A percentile compares a stretch with the other conserved stretches of the same genome.
Conservation (phyloP, 2,329 filamentous ascomycete species). For the Lizonia empirigonia region DNA sequence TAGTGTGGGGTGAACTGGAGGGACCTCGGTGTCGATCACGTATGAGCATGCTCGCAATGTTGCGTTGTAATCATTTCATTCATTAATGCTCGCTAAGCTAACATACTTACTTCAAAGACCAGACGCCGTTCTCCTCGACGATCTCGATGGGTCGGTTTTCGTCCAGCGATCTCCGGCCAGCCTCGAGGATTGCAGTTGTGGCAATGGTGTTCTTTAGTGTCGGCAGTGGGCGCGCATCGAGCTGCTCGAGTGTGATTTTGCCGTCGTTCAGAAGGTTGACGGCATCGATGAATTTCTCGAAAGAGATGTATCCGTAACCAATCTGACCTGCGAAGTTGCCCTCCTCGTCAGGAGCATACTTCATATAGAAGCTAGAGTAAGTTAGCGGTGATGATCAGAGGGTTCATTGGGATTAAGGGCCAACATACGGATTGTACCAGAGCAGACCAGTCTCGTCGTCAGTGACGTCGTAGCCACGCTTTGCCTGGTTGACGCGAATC, state of each 20-base stretch:
- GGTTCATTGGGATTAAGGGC: slow-evolving; percentile 21
- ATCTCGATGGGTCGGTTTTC: slow-evolving; percentile 81
- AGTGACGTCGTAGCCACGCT: slow-evolving; percentile 93
- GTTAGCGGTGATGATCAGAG: no score
- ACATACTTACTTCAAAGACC: slow-evolving; percentile 65
- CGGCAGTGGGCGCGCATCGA: slow-evolving; percentile 81
- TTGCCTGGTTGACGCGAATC: slow-evolving; percentile 88
- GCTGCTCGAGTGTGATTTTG: slow-evolving; percentile 70
- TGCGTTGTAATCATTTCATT: slow-evolving; percentile 9
- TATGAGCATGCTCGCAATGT: not conserved
- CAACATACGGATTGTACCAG: slow-evolving; percentile 80
- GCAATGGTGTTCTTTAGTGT: slow-evolving; percentile 89
- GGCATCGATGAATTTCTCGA: slow-evolving; percentile 95
- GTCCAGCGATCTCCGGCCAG: slow-evolving; percentile 82
- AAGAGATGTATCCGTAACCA: slow-evolving; percentile 91
- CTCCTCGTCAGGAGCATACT: slow-evolving; percentile 90
- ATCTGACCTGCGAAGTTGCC: slow-evolving; percentile 91
- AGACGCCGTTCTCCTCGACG: slow-evolving; percentile 66
- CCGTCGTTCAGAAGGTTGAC: slow-evolving; percentile 79
- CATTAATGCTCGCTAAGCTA: slow-evolving; percentile 1
- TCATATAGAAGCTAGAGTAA: slow-evolving; percentile 77
- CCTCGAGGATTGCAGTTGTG: slow-evolving; percentile 89
- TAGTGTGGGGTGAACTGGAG: slow-evolving; percentile 4
- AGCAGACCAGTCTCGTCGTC: slow-evolving; percentile 73
- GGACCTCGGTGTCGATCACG: not conserved